A percentile compares a stretch with the other conserved stretches of the same genome.
Evolutionary conservation across 2,329 filamentous ascomycete genomes (phyloP).

Genomic region (Trichophyton simii): DNA sequence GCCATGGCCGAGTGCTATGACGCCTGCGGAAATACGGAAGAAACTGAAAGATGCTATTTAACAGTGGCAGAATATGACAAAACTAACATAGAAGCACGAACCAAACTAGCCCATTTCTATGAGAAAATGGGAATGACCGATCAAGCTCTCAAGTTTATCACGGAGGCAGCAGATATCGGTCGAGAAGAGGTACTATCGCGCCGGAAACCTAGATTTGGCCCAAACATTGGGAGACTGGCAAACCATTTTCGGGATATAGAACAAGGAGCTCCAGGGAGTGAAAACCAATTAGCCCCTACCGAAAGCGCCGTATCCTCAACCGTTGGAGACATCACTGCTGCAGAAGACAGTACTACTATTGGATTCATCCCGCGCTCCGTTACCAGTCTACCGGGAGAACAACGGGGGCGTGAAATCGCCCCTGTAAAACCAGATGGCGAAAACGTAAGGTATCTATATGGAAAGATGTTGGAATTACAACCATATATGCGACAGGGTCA

Average conservation of each 20-base stretch:
- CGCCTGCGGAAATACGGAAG: conserved; percentile 47
- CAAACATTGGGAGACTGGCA: conserved; percentile 30
- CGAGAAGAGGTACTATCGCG: conserved; percentile 27
- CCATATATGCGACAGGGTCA: conserved; percentile 39
- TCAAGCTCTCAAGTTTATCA: conserved; percentile 63
- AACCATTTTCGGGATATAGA: conserved; percentile 26
- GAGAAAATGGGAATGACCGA: conserved; percentile 61
- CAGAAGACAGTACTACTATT: not conserved
- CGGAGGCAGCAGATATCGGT: conserved; percentile 58
- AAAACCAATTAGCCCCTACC: not conserved
- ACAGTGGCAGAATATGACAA: conserved; percentile 60
- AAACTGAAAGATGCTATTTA: conserved; percentile 67
- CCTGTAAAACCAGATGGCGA: not conserved
- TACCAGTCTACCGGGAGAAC: not conserved
- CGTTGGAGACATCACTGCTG: no score
- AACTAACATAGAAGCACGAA: conserved; percentile 60
- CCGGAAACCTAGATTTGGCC: conserved; percentile 21
- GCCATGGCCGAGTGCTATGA: conserved; percentile 52
- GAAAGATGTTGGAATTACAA: conserved; percentile 37
- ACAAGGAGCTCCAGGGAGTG: not conserved
- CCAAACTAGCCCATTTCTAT: conserved; percentile 73
- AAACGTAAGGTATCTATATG: conserved; percentile 33
- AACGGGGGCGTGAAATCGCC: not conserved
- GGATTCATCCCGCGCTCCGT: not conserved
- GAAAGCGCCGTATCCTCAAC: not conserved